phyloP scores from a whole-genome alignment of 1,284 basidiomycete species.

The Spongispora temasekensis region DNA sequence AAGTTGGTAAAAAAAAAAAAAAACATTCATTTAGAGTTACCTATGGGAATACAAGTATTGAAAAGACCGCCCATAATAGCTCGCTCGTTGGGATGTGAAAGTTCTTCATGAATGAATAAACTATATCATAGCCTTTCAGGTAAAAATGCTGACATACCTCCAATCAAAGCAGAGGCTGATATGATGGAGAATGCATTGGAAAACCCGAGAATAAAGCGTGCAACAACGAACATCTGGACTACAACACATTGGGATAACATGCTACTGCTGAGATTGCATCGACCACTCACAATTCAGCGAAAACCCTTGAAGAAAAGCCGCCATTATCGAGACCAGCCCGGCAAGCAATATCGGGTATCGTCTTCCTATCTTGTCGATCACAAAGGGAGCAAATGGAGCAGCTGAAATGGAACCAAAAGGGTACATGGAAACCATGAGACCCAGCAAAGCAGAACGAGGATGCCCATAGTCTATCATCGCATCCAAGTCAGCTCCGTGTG shows the following conservation, averaged over 20 bases:
- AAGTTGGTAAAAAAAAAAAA: neutral
- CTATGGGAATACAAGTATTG: conserved; percentile 3
- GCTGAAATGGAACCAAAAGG: conserved; percentile 14
- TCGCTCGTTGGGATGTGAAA: conserved; percentile 22
- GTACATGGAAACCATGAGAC: conserved; percentile 19
- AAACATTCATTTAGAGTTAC: conserved; percentile 3
- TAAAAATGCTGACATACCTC: conserved; percentile 8
- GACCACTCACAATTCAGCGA: conserved; percentile 15
- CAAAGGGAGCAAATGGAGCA: conserved; percentile 13
- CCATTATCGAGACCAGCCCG: conserved; percentile 11
- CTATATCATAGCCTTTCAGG: no score
- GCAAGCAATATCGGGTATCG: conserved; percentile 18
- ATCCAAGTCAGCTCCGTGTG: no score
- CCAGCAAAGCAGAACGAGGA: conserved; percentile 19
- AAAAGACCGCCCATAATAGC: conserved; percentile 13
- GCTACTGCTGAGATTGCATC: no score
- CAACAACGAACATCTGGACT: conserved; percentile 19
- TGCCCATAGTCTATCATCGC: conserved; percentile 14
- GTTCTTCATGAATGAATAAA: conserved; percentile 1
- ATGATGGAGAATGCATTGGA: conserved; percentile 11
- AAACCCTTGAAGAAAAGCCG: conserved; percentile 16
- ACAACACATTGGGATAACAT: neutral
- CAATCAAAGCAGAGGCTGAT: conserved; percentile 17
- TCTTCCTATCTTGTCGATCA: conserved; percentile 19
- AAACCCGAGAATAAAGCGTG: conserved; percentile 20